These are phyloP conservation scores for Lentinula edodes DNA, from an alignment of 768 basidiomycete species.

Conservation along the genomic window DNA sequence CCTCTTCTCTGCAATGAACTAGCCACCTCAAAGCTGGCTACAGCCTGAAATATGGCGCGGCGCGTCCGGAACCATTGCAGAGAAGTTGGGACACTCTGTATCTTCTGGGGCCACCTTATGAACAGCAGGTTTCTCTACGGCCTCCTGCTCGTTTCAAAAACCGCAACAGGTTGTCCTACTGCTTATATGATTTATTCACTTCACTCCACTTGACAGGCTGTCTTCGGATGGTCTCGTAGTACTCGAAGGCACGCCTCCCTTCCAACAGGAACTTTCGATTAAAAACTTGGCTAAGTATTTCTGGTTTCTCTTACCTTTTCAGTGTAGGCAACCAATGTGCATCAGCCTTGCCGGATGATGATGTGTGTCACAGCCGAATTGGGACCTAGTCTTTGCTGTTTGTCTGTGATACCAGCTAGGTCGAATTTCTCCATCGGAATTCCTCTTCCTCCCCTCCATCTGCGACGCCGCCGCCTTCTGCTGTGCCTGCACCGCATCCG, in stretches of 20 bases:
- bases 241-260: slow-evolving; percentile 84
- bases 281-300: slow-evolving; percentile 48
- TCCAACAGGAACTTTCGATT: slow-evolving; percentile 68
- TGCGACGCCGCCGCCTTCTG: slow-evolving; percentile 67
- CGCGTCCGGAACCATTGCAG: no score
- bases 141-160: slow-evolving; percentile 79
- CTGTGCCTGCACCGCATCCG: slow-evolving; percentile 88
- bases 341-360: slow-evolving; percentile 97
- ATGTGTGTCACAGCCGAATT: slow-evolving; percentile 92
- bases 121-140: slow-evolving; percentile 78
- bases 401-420: slow-evolving; percentile 72
- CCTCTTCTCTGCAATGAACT: no score
- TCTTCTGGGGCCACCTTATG: slow-evolving; percentile 15
- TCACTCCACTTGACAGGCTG: slow-evolving; percentile 40
- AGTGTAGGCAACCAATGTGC: slow-evolving; percentile 82
- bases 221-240: slow-evolving; percentile 56
- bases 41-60: no score
- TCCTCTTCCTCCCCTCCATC: slow-evolving; percentile 63
- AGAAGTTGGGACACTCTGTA: no score
- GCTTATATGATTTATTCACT: slow-evolving; percentile 60
- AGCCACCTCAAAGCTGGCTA: no score
- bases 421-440: slow-evolving; percentile 92
- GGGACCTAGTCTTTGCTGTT: slow-evolving; percentile 89
- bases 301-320: no score
- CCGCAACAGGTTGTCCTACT: slow-evolving; percentile 62